Evolutionary conservation across 352 stramenopile genomes (phyloP), one percentile per base, ranked within the genome.

Genomic region (Globisporangium solare): DNA sequence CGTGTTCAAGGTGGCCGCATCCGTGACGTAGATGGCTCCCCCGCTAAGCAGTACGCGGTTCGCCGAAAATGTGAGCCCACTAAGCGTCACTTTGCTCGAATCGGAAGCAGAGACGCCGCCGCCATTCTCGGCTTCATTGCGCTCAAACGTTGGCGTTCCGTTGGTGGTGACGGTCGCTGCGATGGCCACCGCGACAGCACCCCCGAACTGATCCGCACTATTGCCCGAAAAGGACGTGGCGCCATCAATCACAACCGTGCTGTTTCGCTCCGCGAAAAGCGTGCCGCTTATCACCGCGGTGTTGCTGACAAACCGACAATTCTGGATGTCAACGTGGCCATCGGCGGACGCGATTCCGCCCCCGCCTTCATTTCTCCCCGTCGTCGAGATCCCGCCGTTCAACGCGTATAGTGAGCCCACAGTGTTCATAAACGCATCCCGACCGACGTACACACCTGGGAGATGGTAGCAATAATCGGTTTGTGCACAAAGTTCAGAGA

Each of bases 281-380:
- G 66, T 73, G 0, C 79, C 79, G 14, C 79, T 76, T 24, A 57
- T 57, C 18, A 74, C 18, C 8, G 79, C 79, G 5, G 79, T 87
- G 43, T 89, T 89, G 20, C 73, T 70, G 21, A 54, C 45, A 8
- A 89, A 63, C 5, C 31, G 47, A 20, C 74, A 79, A 10, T 32
- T 54, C 0, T 47, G 54, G 27, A 87, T 48, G 1, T 69, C 61
- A 13, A 86, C 49, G 12, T 51, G 52, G 0, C 63, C 76, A 54
- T 87, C 79, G 13, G 76, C 53, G 6, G 60, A 47, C 13, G 71
- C 64, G n/a, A 89, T 74, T 0, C 61, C 79, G 0, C 79, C 79
- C 4, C 79, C 79, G 1, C 45, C 67, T 65, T 89, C 79, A 27
- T 72, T 89, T 56, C 79, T 89, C 1, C 79, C 79, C 7, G 72